phyloP scores from a whole-genome alignment of 495 filamentous ascomycete genomes.

The Rostrohypoxylon terebratum region DNA sequence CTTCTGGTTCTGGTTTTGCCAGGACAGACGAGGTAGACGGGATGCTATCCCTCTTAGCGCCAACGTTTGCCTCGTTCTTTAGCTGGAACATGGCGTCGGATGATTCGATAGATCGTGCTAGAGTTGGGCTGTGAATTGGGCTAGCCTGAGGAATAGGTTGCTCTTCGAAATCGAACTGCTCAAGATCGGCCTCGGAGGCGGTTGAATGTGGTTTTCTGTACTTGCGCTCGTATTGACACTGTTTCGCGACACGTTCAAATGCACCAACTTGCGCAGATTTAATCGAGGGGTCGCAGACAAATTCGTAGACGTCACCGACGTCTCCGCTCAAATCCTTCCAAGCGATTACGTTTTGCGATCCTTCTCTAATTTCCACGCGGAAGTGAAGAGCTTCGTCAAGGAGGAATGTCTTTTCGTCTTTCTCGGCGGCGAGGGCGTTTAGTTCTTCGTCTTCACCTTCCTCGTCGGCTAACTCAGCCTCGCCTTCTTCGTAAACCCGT shows the following conservation, averaged over 20 bases:
- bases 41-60: conserved; percentile 50
- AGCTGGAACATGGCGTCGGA: conserved; percentile 59
- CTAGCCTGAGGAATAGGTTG: conserved; percentile 85
- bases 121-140: conserved; percentile 74
- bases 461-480: conserved; percentile 88
- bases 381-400: conserved; percentile 93
- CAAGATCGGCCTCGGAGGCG: conserved; percentile 83
- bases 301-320: conserved; percentile 92
- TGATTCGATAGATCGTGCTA: conserved; percentile 61
- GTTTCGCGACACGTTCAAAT: conserved; percentile 85
- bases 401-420: conserved; percentile 96
- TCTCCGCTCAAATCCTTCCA: conserved; percentile 97
- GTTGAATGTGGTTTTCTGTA: conserved; percentile 80
- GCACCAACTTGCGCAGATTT: conserved; percentile 75
- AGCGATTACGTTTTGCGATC: conserved; percentile 83
- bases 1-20: conserved; percentile 28
- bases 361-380: conserved; percentile 80
- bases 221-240: conserved; percentile 98
- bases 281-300: conserved; percentile 85
- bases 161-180: conserved; percentile 84
- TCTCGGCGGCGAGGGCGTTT: conserved; percentile 74
- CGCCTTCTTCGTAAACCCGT: conserved; percentile 95
- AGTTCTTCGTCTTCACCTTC: conserved; percentile 80
- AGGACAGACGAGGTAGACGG: conserved; percentile 20
- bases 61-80: conserved; percentile 52